Evolutionary conservation across 2,329 filamentous ascomycete species (phyloP).

Genomic region (Aspergillus aculeatus): DNA sequence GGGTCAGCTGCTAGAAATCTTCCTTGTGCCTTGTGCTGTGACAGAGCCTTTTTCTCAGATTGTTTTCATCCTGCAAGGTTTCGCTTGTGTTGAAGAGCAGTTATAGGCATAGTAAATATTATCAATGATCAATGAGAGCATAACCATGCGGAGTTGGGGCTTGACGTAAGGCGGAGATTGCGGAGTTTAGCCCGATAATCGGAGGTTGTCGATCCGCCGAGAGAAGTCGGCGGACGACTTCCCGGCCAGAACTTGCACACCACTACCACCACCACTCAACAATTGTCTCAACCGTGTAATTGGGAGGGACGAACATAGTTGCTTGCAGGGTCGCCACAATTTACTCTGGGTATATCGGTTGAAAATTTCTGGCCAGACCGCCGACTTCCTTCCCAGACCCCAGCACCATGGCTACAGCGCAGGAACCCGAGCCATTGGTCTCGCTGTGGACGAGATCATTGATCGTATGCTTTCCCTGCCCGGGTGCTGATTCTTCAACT

Average conservation of each 20-base stretch:
- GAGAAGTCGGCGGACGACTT: conserved; percentile 7
- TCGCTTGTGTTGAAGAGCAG: neutral
- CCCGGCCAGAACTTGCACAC: conserved; percentile 1
- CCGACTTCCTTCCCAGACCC: neutral
- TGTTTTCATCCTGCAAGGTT: conserved; percentile 7
- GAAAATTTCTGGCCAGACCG: neutral
- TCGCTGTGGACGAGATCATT: conserved; percentile 47
- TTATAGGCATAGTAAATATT: conserved; percentile 18
- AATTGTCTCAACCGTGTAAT: too few relatives aligned
- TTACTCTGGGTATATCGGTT: too few relatives aligned
- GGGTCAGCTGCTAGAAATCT: conserved; percentile 18
- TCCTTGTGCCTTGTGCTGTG: conserved; percentile 6
- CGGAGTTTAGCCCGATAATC: conserved; percentile 25
- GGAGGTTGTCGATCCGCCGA: conserved; percentile 9
- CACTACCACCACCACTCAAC: neutral
- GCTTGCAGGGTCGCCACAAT: too few relatives aligned
- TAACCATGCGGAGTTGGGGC: neutral
- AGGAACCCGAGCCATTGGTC: conserved; percentile 36
- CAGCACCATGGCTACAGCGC: conserved; percentile 28
- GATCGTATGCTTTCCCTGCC: conserved; percentile 27
- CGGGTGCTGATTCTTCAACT: neutral
- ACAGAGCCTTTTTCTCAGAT: conserved; percentile 7
- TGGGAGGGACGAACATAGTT: too few relatives aligned
- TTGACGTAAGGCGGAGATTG: conserved; percentile 23
- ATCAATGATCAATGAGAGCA: conserved; percentile 12